Evolutionary conservation across 108 stramenopile genomes (phyloP).

Genomic region (Fragilaria crotonensis): DNA sequence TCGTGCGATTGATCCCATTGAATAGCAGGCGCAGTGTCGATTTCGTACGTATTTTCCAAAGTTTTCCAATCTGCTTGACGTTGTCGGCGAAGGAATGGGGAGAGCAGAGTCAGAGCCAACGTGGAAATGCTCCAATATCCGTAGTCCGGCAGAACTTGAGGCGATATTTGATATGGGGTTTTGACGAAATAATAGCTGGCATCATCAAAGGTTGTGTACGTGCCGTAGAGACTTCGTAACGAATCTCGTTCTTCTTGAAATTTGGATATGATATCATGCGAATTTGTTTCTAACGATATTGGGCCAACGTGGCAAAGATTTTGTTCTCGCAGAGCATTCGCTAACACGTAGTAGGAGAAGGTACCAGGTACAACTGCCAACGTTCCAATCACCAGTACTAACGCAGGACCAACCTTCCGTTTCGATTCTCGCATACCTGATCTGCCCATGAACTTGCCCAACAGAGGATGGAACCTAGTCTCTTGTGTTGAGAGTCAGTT

Average conservation of each 20-base stretch:
- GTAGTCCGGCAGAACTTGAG: not conserved
- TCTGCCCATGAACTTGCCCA: not conserved
- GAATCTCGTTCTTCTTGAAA: not conserved
- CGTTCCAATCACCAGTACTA: not conserved
- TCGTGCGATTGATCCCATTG: conserved; percentile 13
- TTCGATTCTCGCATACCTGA: not conserved
- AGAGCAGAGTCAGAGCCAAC: not conserved
- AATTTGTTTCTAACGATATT: not conserved
- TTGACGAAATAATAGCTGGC: conserved; percentile 4
- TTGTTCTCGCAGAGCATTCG: not conserved
- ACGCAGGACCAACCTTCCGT: not conserved
- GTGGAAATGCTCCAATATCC: conserved; percentile 1
- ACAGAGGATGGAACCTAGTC: no score
- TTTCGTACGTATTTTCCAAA: not conserved
- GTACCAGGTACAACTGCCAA: not conserved
- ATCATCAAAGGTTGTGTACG: conserved; percentile 1
- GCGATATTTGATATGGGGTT: not conserved
- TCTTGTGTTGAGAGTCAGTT: no score
- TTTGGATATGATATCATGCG: not conserved
- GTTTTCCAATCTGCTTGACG: not conserved
- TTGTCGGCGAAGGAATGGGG: not conserved
- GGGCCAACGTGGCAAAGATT: conserved; percentile 6
- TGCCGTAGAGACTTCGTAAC: not conserved
- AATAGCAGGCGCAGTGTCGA: not conserved
- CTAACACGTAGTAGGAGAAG: not conserved